Conservation (phyloP, 2,329 filamentous ascomycete genomes). For the Mollisia scopiformis region DNA sequence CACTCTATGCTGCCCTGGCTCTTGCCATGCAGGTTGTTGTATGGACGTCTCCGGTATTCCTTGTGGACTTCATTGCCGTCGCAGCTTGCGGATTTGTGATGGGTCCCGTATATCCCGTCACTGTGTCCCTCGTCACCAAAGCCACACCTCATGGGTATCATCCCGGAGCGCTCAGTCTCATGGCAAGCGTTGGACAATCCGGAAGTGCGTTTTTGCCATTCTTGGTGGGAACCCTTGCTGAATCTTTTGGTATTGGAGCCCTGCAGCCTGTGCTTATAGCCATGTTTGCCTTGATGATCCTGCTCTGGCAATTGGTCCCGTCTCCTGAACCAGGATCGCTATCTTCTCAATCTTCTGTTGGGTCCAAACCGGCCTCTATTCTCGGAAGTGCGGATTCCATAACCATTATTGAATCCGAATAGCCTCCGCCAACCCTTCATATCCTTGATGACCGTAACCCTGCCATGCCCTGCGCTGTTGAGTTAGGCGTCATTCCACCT, state of each 20-base stretch:
- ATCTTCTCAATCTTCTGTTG: neutral
- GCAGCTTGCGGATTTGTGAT: slow-evolving; percentile 12
- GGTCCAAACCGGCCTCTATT: neutral
- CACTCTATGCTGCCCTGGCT: slow-evolving; percentile 63
- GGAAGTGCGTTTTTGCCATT: slow-evolving; percentile 13
- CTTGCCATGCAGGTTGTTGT: slow-evolving; percentile 71
- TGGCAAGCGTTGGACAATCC: slow-evolving; percentile 12
- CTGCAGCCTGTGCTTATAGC: slow-evolving; percentile 10
- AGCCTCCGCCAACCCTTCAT: neutral
- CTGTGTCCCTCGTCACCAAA: slow-evolving; percentile 11
- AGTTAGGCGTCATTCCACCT: too few species aligned
- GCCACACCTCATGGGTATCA: slow-evolving; percentile 11
- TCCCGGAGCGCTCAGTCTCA: slow-evolving; percentile 12
- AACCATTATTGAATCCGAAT: neutral
- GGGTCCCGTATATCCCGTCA: slow-evolving; percentile 14
- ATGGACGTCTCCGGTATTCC: slow-evolving; percentile 78
- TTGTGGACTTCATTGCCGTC: slow-evolving; percentile 40
- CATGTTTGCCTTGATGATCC: slow-evolving; percentile 6
- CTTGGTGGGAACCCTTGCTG: slow-evolving; percentile 10
- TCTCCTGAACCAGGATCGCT: neutral
- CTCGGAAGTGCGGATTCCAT: neutral
- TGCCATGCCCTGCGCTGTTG: too few species aligned
- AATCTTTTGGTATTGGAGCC: slow-evolving; percentile 2
- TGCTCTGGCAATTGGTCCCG: slow-evolving; percentile 12
- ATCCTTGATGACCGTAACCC: too few species aligned